Evolutionary conservation across 768 basidiomycete genomes (phyloP).

Genomic region (Sporobolomyces phaffii): DNA sequence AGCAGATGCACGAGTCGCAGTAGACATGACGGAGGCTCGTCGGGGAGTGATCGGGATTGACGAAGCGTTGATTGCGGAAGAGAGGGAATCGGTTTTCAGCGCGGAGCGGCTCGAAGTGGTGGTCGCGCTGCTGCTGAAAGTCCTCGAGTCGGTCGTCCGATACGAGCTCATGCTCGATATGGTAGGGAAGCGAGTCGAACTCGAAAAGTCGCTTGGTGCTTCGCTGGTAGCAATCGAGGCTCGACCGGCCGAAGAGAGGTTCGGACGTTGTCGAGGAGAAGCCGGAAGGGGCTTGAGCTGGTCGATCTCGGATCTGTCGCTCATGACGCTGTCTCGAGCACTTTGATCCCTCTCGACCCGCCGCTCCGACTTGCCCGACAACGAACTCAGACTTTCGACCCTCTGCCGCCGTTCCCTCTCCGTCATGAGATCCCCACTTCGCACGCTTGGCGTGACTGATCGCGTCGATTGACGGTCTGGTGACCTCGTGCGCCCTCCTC

Average conservation of each 20-base stretch:
- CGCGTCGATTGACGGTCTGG: constrained; percentile 13
- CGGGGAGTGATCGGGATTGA: constrained; percentile 15
- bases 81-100: constrained; percentile 1
- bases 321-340: constrained; percentile 9
- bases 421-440: constrained; percentile 4
- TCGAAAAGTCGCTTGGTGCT: neutral
- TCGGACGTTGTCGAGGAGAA: neutral
- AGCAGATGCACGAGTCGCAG: constrained; percentile 3
- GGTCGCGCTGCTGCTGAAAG: constrained; percentile 10
- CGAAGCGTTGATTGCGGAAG: neutral
- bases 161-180: constrained; percentile 19
- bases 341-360: neutral
- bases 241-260: neutral
- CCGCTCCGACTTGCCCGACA: neutral
- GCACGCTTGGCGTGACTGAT: constrained; percentile 23
- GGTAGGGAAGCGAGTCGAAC: constrained; percentile 1
- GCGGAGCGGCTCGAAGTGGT: constrained; percentile 11
- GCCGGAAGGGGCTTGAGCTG: constrained; percentile 21
- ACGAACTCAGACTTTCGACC: constrained; percentile 24
- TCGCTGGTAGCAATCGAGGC: neutral
- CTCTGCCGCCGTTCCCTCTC: neutral
- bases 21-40: neutral
- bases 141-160: constrained; percentile 20
- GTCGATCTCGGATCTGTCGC: constrained; percentile 9
- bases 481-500: neutral